phyloP scores from a whole-genome alignment of 1,139 yeast species.

The Blastobotrys apis region DNA sequence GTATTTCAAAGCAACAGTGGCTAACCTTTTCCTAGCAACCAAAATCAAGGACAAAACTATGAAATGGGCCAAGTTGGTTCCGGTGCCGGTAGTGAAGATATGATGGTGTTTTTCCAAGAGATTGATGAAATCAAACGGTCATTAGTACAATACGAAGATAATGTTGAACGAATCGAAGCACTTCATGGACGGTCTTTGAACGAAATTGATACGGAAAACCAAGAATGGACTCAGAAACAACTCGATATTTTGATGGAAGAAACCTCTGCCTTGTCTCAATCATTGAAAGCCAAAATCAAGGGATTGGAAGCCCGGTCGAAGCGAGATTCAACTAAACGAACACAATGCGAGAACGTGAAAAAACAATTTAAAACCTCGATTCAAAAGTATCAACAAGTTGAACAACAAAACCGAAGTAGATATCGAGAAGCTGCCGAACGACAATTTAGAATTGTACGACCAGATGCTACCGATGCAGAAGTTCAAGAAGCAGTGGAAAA shows the following conservation, averaged over 20 bases:
- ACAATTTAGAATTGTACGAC: constrained; percentile 88
- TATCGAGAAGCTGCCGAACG: constrained; percentile 87
- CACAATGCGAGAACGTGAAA: constrained; percentile 87
- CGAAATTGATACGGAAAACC: constrained; percentile 74
- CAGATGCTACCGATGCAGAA: constrained; percentile 86
- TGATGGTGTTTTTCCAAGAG: constrained; percentile 75
- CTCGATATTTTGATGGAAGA: constrained; percentile 74
- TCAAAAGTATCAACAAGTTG: constrained; percentile 81
- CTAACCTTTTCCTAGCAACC: neutral
- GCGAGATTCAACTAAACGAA: constrained; percentile 70
- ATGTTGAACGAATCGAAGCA: constrained; percentile 73
- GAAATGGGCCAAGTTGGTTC: constrained; percentile 25
- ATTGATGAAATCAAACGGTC: constrained; percentile 77
- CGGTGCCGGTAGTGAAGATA: constrained; percentile 43
- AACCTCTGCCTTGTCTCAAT: constrained; percentile 71
- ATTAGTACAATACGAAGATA: constrained; percentile 72
- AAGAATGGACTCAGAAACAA: constrained; percentile 66
- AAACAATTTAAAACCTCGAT: constrained; percentile 80
- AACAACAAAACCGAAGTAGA: constrained; percentile 79
- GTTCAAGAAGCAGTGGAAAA: constrained; percentile 80
- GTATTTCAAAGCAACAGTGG: no score
- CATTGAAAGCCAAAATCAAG: constrained; percentile 72
- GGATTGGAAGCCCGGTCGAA: constrained; percentile 68
- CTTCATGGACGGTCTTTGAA: constrained; percentile 80
- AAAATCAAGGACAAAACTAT: constrained; percentile 10